A percentile compares a stretch with the other conserved stretches of the same genome.
These are phyloP conservation scores for Pelargonium nanum DNA, from an alignment of 345 rosid genomes.

Conservation along the genomic window DNA sequence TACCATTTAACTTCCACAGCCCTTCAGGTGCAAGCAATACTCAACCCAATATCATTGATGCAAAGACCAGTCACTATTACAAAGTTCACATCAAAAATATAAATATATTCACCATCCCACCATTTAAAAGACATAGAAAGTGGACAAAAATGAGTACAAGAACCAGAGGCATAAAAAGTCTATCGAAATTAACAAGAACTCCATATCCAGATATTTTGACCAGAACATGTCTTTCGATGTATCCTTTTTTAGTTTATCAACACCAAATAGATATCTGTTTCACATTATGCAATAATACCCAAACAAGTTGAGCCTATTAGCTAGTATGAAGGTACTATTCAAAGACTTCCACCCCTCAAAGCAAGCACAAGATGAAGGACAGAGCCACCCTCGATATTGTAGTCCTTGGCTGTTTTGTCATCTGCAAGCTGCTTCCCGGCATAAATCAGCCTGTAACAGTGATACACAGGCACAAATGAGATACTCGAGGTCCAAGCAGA, in stretches of 20 bases:
- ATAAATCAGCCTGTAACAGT: slow-evolving; percentile 58
- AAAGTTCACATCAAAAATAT: no score
- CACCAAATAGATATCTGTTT: not conserved
- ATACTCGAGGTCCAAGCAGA: no score
- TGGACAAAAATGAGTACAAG: no score
- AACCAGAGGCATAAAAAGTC: no score
- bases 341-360: slow-evolving; percentile 57
- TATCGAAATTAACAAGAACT: no score
- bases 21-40: no score
- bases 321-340: not conserved
- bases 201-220: not conserved
- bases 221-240: not conserved
- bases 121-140: no score
- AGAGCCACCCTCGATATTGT: slow-evolving; percentile 93
- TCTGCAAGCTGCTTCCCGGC: slow-evolving; percentile 96
- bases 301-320: not conserved
- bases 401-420: slow-evolving; percentile 87
- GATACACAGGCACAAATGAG: not conserved
- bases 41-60: no score
- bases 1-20: no score
- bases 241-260: not conserved
- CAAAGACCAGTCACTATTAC: no score
- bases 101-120: no score
- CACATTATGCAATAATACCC: not conserved
- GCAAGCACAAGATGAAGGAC: slow-evolving; percentile 99